Conservation (phyloP, 805 yeast genomes). For the Schizosaccharomyces octosporus region DNA sequence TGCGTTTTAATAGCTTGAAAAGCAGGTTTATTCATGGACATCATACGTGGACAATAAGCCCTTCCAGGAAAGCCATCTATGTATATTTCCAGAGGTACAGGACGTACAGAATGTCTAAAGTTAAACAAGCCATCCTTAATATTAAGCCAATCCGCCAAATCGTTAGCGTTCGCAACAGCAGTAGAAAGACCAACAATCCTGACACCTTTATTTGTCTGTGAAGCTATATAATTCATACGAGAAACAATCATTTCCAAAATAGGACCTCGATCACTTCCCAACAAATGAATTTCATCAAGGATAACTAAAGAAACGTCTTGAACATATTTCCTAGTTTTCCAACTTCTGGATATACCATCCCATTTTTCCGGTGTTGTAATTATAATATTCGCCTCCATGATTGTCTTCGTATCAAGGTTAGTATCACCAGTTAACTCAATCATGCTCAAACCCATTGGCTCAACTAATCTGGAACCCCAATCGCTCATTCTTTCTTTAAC, state of each 20-base stretch:
- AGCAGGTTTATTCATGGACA: slow-evolving; percentile 71
- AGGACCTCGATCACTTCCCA: slow-evolving; percentile 72
- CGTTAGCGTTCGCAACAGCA: slow-evolving; percentile 66
- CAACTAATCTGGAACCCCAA: slow-evolving; percentile 34
- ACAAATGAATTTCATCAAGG: slow-evolving; percentile 66
- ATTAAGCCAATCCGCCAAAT: slow-evolving; percentile 67
- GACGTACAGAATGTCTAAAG: slow-evolving; percentile 61
- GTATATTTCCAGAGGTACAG: slow-evolving; percentile 67
- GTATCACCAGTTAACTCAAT: slow-evolving; percentile 72
- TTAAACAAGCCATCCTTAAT: slow-evolving; percentile 49
- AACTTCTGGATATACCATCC: slow-evolving; percentile 67
- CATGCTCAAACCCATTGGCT: slow-evolving; percentile 23
- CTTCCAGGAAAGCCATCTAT: slow-evolving; percentile 71
- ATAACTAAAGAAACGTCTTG: slow-evolving; percentile 51
- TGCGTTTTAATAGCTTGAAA: slow-evolving; percentile 81
- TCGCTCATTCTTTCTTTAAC: slow-evolving; percentile 67
- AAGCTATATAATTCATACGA: slow-evolving; percentile 50
- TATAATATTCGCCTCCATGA: slow-evolving; percentile 45
- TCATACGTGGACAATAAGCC: slow-evolving; percentile 61
- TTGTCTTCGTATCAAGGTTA: slow-evolving; percentile 42
- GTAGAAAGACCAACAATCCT: slow-evolving; percentile 59
- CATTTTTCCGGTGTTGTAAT: slow-evolving; percentile 72
- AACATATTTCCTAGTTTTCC: slow-evolving; percentile 59
- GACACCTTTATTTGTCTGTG: slow-evolving; percentile 34
- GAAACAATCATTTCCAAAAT: slow-evolving; percentile 75